Evolutionary conservation across 2,329 filamentous ascomycete species (phyloP), one percentile per base, ranked within the genome.

Genomic region (Fusarium liriodendri): DNA sequence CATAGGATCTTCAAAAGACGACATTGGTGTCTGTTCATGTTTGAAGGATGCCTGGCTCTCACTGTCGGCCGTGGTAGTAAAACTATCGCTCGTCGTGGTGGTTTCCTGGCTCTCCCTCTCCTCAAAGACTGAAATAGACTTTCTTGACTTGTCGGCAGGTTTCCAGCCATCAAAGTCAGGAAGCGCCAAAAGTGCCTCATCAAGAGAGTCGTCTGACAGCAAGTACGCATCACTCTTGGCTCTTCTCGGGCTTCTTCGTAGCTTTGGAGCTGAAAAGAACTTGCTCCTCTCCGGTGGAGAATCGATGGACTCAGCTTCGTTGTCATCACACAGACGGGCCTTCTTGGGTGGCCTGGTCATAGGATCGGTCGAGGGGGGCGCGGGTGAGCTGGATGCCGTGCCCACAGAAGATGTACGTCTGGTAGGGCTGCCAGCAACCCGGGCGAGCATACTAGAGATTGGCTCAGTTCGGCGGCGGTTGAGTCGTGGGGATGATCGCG

Each of bases 191-290:
- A 91, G 81, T 0, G 85, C 87, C 66, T 90, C 88, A 32, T 90
- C 88, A 45, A 90, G 82, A 0, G 88, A 90, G 69, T 90, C 88
- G 69, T 90, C 88, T 0, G 89, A 90, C 76, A 89, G 83, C 20
- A 89, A 72, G 64, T 86, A 84, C 2, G 80, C 80, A 13, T 88
- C 86, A 37, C 80, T 79, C 58, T 82, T 83, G 38, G 80, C 78
- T 40, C 78, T 75, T 20, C 74, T 72, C 6, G 80, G 76, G 37
- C 74, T 78, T 38, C 73, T 78, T 13, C 67, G 65, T 37, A 72
- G 73, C 58, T 80, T 81, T 10, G 77, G 66, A 5, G 66, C 78
- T 3, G 86, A 74, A 74, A 91, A 91, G 78, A 90, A 91, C 67
- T 84, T 90, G 83, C 89, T 91, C 62, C 80, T 86, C 75, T 86